Evolutionary conservation across 129 eudicot species (phyloP), one percentile per base, ranked within the genome.

Genomic region (Arctium lappa): DNA sequence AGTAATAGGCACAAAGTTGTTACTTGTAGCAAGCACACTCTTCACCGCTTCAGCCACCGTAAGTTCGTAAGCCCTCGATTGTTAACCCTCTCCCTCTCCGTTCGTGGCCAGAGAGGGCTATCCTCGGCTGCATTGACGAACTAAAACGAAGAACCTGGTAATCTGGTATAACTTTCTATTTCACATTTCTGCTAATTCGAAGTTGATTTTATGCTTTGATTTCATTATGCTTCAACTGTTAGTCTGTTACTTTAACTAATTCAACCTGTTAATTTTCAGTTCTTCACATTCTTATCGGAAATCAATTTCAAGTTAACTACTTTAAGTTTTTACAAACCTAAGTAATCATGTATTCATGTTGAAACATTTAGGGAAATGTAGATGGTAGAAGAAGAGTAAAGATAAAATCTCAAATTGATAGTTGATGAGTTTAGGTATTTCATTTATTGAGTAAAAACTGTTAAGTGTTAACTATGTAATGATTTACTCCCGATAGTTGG

Each of bases 391-490:
- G 16, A 79, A 40, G 8, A 39, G 11, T 13, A 29, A 37, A 6
- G 34, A 70, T 27, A 48, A 71, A 48, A 22, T 44, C 69, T 80
- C 66, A 79, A 69, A 44, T 72, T 56, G 79, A 81, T 65, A 30
- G 30, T 73, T 22, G 40, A 80, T 53, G 6, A 60, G 31, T 81
- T 70, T 71, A 37, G 86, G 86, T 77, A 76, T 76, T 33, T 70
- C 73, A 11, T 69, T 56, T 37, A 9, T 50, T 7, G 8, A 50
- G 71, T 80, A 74, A 74, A 22, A 72, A 37, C 27, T 22, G 27
- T 22, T 22, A 53, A 16, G 0, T 81, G 8, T 60, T 10, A 38
- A 62, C 32, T 63, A 3, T 81, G 18, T 74, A 71, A 31, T 37
- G 10, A 40, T 70, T 69, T 46, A 29, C 48, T 79, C 46, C 82